These are phyloP conservation scores for Penicillium fimorum DNA, from an alignment of 495 filamentous ascomycete genomes.

Conservation along the genomic window DNA sequence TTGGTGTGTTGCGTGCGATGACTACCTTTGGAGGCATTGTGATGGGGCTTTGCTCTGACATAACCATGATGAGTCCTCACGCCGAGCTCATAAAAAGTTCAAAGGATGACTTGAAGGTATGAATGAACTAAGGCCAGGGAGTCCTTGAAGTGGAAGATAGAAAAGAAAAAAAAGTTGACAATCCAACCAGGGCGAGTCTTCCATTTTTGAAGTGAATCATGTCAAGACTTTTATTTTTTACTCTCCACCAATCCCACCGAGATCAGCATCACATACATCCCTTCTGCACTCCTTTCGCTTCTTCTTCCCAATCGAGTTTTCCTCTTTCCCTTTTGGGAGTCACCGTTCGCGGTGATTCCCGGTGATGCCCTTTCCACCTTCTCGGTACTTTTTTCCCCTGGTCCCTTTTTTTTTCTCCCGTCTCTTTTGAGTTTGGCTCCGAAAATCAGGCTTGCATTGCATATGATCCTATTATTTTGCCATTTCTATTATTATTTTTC, in stretches of 20 bases:
- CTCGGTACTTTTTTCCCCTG: neutral
- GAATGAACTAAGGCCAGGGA: conserved; percentile 6
- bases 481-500: neutral
- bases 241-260: neutral
- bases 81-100: conserved; percentile 13
- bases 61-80: conserved; percentile 7
- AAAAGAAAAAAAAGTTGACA: conserved; percentile 8
- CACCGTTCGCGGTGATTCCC: neutral
- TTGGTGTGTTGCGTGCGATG: conserved; percentile 14
- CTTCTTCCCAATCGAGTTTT: neutral
- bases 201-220: conserved; percentile 10
- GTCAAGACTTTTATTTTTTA: neutral
- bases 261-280: conserved; percentile 1
- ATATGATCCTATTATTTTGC: conserved; percentile 4
- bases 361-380: neutral
- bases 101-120: conserved; percentile 18
- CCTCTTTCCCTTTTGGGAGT: conserved; percentile 2
- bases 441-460: conserved; percentile 3
- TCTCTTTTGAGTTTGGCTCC: conserved; percentile 5
- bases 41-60: conserved; percentile 31
- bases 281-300: neutral
- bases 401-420: neutral
- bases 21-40: conserved; percentile 26
- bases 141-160: neutral
- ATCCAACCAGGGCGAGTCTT: conserved; percentile 8